Conservation (phyloP, 1,284 basidiomycete genomes). For the Bondarzewia mesenterica region DNA sequence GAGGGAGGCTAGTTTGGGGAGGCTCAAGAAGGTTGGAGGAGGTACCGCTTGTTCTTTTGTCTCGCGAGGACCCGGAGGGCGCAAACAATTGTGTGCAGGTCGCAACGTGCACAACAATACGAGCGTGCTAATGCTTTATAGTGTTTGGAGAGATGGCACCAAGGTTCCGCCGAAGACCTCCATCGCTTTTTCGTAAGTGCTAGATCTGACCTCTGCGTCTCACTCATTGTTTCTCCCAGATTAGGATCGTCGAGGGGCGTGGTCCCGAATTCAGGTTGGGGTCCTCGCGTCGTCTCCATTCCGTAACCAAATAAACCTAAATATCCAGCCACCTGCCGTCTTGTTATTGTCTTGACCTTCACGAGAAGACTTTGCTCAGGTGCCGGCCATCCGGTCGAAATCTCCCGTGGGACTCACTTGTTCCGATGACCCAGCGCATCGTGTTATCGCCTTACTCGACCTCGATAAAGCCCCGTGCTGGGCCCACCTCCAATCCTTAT, state of each 20-base stretch:
- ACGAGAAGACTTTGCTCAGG: conserved; percentile 6
- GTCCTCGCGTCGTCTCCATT: conserved; percentile 28
- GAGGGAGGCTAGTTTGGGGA: conserved; percentile 11
- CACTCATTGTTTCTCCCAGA: conserved; percentile 33
- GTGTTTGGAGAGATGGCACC: conserved; percentile 17
- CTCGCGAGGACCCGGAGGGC: conserved; percentile 10
- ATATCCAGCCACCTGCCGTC: conserved; percentile 20
- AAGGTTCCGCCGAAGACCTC: conserved; percentile 34
- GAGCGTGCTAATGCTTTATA: conserved; percentile 48
- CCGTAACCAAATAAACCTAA: conserved; percentile 27
- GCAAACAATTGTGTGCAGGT: conserved; percentile 51
- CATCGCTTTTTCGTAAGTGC: conserved; percentile 30
- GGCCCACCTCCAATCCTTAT: conserved; percentile 5
- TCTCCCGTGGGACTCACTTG: conserved; percentile 4
- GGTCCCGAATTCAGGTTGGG: conserved; percentile 26
- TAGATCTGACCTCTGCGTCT: conserved; percentile 20
- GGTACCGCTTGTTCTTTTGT: conserved; percentile 12
- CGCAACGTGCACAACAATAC: conserved; percentile 50
- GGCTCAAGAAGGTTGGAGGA: conserved; percentile 8
- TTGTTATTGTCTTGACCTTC: conserved; percentile 36
- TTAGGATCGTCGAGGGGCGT: conserved; percentile 27
- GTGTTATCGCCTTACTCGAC: conserved; percentile 10
- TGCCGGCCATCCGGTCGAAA: conserved; percentile 6
- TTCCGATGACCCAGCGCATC: conserved; percentile 4
- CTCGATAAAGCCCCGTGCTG: conserved; percentile 9